Base-by-base conservation (phyloP, 805 yeast genomes). In the Wickerhamiella lipophila region DNA sequence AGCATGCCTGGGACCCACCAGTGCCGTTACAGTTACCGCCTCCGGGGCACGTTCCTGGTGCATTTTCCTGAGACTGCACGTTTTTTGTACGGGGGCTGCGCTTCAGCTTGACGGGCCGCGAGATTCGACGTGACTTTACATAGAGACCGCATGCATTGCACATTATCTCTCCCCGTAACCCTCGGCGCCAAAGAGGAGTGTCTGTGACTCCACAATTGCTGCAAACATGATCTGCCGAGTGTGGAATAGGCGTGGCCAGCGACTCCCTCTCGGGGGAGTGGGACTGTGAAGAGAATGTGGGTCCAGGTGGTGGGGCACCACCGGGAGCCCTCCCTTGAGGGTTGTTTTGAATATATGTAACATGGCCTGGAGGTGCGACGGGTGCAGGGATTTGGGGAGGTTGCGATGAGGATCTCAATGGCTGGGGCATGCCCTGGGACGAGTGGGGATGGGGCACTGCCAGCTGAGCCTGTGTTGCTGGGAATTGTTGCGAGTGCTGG, bases 61-160 rank as follows among this genome's bases (percentile, higher is more conserved):
- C 29, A 19, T 29, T 42, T 18, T 26, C 27, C 19, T 41, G 22
- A 29, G 34, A 9, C 22, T 40, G 8, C 30, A 58, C 54, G 6
- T 23, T 41, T 22, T 50, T 36, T 19, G 50, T 45, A 15, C 46
- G 35, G 12, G 60, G 59, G 3, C 54, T 46, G 44, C 79, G 67
- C 56, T 78, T 78, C 56, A 79, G 66, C 56, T 78, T 73, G 12
- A 77, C 77, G 0, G 89, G 89, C 36, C 89, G 66, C 53, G 77
- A 75, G 18, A 78, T 68, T 55, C 78, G 71, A 52, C 83, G 57
- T n/a, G 73, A 77, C 49, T 78, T 71, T 34, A 73, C 68, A 56
- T 78, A 89, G 49, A 89, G 70, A 0, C 98, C 98, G 68, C 98
- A 89, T 0, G 98, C 98, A 64, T 89, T 89, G 68, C 98, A 89